These are phyloP conservation scores for Liquidambar formosana DNA, from an alignment of 164 flowering plant species.

Conservation along the genomic window DNA sequence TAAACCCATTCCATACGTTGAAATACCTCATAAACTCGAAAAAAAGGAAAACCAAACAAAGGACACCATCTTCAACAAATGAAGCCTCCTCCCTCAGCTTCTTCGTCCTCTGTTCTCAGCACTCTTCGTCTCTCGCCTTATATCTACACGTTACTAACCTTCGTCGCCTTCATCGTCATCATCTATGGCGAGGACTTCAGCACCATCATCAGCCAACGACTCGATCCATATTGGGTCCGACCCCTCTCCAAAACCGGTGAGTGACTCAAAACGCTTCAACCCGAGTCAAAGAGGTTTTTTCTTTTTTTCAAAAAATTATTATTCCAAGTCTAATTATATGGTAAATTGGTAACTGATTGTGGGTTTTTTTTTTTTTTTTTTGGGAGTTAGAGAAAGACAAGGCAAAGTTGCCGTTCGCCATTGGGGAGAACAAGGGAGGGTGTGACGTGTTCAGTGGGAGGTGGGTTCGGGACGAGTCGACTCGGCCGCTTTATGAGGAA, in stretches of 20 bases:
- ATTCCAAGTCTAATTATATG: background rate
- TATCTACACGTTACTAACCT: conserved; percentile 48
- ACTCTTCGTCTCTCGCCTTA: conserved; percentile 59
- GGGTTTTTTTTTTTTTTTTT: background rate
- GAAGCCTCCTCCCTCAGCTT: conserved; percentile 43
- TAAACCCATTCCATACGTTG: too few species aligned
- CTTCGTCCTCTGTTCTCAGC: conserved; percentile 28
- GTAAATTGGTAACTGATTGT: background rate
- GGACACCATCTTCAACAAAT: conserved; percentile 13
- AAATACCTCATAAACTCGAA: too few species aligned
- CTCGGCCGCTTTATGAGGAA: conserved; percentile 67
- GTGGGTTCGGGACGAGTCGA: conserved; percentile 74
- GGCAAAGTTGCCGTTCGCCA: conserved; percentile 54
- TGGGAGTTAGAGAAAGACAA: conserved; percentile 39
- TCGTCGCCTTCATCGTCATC: conserved; percentile 61
- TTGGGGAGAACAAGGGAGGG: conserved; percentile 37
- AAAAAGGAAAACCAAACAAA: background rate
- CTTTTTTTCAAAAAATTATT: too few species aligned
- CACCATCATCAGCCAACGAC: conserved; percentile 39
- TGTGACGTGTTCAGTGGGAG: conserved; percentile 74
- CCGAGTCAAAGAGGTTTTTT: too few species aligned
- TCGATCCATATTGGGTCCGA: conserved; percentile 9
- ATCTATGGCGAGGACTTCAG: conserved; percentile 60
- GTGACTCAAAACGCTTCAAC: conserved; percentile 8
- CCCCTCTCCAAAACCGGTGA: conserved; percentile 39